Evolutionary conservation across 805 yeast genomes (phyloP), one percentile per base, ranked within the genome.

Genomic region (Spathaspora girioi): DNA sequence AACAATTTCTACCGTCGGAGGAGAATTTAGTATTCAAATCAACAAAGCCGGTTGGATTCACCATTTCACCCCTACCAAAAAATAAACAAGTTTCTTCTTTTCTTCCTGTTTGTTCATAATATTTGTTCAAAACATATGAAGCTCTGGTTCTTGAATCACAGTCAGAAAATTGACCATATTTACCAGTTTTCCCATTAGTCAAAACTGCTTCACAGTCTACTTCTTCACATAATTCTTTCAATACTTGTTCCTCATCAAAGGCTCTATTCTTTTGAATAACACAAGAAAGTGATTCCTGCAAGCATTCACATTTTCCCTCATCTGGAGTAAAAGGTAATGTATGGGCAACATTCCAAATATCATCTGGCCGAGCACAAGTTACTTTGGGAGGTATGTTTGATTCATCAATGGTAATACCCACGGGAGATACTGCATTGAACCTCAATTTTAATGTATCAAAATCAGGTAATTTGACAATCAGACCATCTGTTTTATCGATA

Each of bases 221-320:
- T 6, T 59, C 52, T 12, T 61, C 47, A 54, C 82, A 78, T 2
- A 77, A 58, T 19, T 71, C 65, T 12, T 55, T 45, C 20, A 72
- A 56, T n/a, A 65, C 55, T 31, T 45, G 54, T 31, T 45, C 49
- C 38, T 60, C 62, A 44, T 66, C 51, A 26, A 64, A 58, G 1
- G 50, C 51, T 10, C 51, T 56, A 43, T 59, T 59, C 1, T 73
- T 71, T 18, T 61, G 54, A 27, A 66, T 59, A 41, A 73, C 63
- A 57, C 81, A 78, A 1, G 69, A 57, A 5, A 75, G 57, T 5
- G 74, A 67, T 8, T 73, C 57, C 63, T 73, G 67, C 29, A 76
- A 61, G 55, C 81, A 77, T 53, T 72, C 78, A 60, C 82, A 78
- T 48, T 69, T 63, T 14, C 69, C 71, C 9, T 64, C 54, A 51